phyloP scores from a whole-genome alignment of 164 flowering plant species.

The Sedum album region DNA sequence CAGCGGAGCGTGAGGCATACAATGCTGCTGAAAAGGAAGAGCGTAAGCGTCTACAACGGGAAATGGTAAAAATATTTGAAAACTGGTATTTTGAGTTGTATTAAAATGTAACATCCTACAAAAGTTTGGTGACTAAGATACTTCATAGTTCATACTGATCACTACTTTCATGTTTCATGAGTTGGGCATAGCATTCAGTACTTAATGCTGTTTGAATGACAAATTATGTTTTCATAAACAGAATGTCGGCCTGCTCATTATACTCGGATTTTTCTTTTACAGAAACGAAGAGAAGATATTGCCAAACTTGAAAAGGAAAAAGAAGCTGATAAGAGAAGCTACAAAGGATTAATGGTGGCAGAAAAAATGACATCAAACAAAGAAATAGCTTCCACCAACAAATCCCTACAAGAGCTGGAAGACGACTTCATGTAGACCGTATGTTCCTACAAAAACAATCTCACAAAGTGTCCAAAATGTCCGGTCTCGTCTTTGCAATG shows the following conservation, averaged over 20 bases:
- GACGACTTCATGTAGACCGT: constrained; percentile 82
- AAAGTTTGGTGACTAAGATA: too few relatives aligned
- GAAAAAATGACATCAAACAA: constrained; percentile 98
- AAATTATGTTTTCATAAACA: too few relatives aligned
- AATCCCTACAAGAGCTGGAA: constrained; percentile 87
- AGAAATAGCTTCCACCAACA: constrained; percentile 62
- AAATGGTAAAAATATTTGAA: constrained; percentile 42
- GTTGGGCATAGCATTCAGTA: too few relatives aligned
- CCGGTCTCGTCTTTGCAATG: background rate
- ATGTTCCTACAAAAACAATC: background rate
- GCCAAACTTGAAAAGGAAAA: constrained; percentile 89
- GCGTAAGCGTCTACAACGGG: constrained; percentile 40
- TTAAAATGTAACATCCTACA: background rate
- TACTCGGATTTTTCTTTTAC: constrained; percentile 10
- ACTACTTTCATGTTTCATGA: too few relatives aligned
- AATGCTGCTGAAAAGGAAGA: constrained; percentile 87
- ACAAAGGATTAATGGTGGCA: constrained; percentile 89
- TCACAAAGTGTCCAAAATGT: too few relatives aligned
- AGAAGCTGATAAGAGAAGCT: constrained; percentile 88
- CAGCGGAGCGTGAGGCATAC: constrained; percentile 92
- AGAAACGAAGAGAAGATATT: constrained; percentile 93
- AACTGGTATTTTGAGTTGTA: background rate
- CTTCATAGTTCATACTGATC: too few relatives aligned
- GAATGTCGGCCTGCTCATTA: too few relatives aligned
- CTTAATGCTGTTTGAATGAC: too few relatives aligned